These are phyloP conservation scores for Hericium coralloides DNA, from an alignment of 768 basidiomycete species.

Conservation along the genomic window DNA sequence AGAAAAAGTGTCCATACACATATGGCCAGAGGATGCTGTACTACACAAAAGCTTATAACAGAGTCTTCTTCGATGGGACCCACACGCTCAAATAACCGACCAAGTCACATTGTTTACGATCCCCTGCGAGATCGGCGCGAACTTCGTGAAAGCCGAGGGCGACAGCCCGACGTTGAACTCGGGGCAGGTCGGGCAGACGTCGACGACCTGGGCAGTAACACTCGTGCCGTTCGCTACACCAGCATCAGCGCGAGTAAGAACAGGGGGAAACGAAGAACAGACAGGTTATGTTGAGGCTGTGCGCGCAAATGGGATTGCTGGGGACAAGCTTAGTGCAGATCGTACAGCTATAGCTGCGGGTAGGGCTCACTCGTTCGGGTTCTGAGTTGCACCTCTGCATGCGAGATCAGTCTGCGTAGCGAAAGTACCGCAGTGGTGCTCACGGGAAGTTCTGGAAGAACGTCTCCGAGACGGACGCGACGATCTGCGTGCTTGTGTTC, in stretches of 20 bases:
- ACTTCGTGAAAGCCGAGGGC: constrained; percentile 17
- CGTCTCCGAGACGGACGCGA: constrained; percentile 27
- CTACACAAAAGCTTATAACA: background rate
- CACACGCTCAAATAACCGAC: constrained; percentile 2
- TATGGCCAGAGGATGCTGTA: background rate
- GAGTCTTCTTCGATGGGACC: background rate
- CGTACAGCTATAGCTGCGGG: background rate
- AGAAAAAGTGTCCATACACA: background rate
- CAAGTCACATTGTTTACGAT: constrained; percentile 23
- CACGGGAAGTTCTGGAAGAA: constrained; percentile 29
- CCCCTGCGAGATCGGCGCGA: constrained; percentile 21
- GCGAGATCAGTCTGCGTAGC: background rate
- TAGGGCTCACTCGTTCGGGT: constrained; percentile 12
- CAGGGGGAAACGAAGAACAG: background rate
- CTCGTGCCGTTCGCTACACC: constrained; percentile 18
- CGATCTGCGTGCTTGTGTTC: constrained; percentile 24
- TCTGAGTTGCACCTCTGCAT: constrained; percentile 9
- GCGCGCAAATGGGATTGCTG: constrained; percentile 27
- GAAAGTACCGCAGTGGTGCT: constrained; percentile 1
- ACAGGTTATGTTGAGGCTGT: constrained; percentile 20
- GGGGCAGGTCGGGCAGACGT: constrained; percentile 14
- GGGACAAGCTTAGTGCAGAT: background rate
- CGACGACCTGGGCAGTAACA: constrained; percentile 23
- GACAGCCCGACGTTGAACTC: constrained; percentile 23
- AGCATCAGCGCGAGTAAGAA: background rate